Base-by-base conservation (phyloP, 306 rosid species). In the Glycine latifolia region DNA sequence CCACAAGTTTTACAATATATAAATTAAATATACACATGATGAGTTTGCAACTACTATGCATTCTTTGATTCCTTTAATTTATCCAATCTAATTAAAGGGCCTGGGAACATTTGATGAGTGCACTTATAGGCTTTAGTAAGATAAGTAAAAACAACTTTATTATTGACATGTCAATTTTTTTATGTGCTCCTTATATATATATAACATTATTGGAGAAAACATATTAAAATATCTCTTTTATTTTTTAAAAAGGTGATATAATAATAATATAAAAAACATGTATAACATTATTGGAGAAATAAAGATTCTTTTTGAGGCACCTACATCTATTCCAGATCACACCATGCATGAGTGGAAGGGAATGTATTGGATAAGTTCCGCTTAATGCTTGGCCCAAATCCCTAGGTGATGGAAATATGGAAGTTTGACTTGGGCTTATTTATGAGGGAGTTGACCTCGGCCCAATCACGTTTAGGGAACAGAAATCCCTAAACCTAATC, bases 271-370 rank as follows among this genome's bases (percentile, higher is more conserved):
- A 37, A 53, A 14, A 4, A 54, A 54, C 6, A n/a, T 0, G n/a
- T 54, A 26, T 26, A 37, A 37, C 5, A 37, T 37, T 37, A 4
- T 37, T 4, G 5, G 5, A 37, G 5, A 37, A 37, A 37, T 0
- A 37, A 4, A 37, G 0, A 37, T 37, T 37, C 2, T 37, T 37
- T 37, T 37, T 37, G 1, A 12, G 55, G 76, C 33, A 53, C 76
- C 47, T 33, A 31, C 33, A 39, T 67, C 4, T 67, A 67, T 78
- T 67, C 76, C 4, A 46, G 56, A 78, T 44, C 47, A 73, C 75
- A 78, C 82, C 58, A 67, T 67, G 56, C 58, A 67, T 67, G 56
- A 67, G 47, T 49, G 78, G 55, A 79, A 79, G 72, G 62, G 63
- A 71, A 15, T 58, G 54, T n/a, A n/a, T n/a, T n/a, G n/a, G n/a